Evolutionary conservation across 2,329 filamentous ascomycete species (phyloP).

Genomic region (Apiospora arundinis): DNA sequence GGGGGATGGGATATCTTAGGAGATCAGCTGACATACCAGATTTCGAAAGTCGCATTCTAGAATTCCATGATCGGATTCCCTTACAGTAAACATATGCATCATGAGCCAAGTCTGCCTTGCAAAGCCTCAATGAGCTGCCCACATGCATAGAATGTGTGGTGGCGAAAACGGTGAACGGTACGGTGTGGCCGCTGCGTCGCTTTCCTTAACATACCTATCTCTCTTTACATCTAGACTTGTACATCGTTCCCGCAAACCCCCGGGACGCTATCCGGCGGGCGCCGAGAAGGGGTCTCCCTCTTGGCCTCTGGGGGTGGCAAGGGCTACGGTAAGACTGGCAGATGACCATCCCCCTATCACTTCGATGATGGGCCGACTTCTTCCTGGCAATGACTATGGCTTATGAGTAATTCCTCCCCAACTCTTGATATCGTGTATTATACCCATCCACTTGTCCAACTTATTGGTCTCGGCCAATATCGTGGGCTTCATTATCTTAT

Average conservation of each 20-base stretch:
- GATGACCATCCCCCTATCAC: background rate
- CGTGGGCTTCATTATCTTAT: background rate
- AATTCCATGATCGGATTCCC: background rate
- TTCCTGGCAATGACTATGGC: no score
- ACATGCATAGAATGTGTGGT: background rate
- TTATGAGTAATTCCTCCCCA: no score
- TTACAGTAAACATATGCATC: background rate
- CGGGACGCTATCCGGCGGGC: background rate
- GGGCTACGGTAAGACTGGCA: background rate
- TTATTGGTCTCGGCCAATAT: background rate
- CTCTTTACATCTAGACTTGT: background rate
- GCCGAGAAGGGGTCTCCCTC: background rate
- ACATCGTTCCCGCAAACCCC: background rate
- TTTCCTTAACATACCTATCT: background rate
- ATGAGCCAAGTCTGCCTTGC: background rate
- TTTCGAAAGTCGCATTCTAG: constrained; percentile 1
- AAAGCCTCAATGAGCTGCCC: background rate
- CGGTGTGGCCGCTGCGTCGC: background rate
- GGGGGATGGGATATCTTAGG: background rate
- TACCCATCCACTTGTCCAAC: background rate
- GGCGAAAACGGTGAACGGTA: background rate
- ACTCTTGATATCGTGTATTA: no score
- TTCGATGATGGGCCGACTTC: background rate
- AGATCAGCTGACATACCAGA: constrained; percentile 4
- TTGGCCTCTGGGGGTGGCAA: background rate